Percentiles rank a stretch among this genome's conserved stretches.
These are phyloP conservation scores for Boletus smithii DNA, from an alignment of 1,284 basidiomycete genomes.

Conservation along the genomic window DNA sequence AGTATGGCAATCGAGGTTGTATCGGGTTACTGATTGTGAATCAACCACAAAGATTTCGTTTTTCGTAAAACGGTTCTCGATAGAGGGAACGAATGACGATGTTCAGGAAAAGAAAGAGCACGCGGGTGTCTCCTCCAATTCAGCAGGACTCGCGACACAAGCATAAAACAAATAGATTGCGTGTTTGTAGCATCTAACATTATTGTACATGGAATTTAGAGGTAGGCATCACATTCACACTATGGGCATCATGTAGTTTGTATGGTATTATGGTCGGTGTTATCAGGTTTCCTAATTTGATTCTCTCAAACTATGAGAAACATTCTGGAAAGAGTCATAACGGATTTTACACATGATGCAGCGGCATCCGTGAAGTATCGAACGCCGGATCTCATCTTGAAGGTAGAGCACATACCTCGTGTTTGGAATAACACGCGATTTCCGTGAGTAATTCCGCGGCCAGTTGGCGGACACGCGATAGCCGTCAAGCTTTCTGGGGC, in stretches of 20 bases:
- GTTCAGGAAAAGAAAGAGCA: constrained; percentile 22
- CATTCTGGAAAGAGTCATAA: not conserved
- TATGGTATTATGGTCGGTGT: not conserved
- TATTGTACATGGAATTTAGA: constrained; percentile 17
- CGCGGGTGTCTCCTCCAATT: constrained; percentile 1
- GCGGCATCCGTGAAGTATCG: constrained; percentile 1
- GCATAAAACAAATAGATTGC: constrained; percentile 15
- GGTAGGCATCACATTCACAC: constrained; percentile 1
- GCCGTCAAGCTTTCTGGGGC: constrained; percentile 15
- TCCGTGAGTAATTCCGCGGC: constrained; percentile 28
- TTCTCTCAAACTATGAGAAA: not conserved
- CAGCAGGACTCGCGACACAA: constrained; percentile 7
- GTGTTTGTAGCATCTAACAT: constrained; percentile 13
- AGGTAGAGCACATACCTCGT: constrained; percentile 13
- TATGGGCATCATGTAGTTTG: constrained; percentile 1
- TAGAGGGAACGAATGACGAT: constrained; percentile 22
- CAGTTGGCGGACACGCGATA: constrained; percentile 14
- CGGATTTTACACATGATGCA: constrained; percentile 1
- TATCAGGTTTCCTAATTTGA: not conserved
- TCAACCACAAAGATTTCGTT: constrained; percentile 32
- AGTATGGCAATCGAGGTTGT: constrained; percentile 13
- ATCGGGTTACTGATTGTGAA: constrained; percentile 23
- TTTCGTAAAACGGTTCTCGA: constrained; percentile 29
- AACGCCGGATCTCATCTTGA: constrained; percentile 14
- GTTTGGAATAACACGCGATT: constrained; percentile 9